These are phyloP conservation scores for Plasmodium coatneyi DNA, from an alignment of 169 alveolate species.

Conservation along the genomic window DNA sequence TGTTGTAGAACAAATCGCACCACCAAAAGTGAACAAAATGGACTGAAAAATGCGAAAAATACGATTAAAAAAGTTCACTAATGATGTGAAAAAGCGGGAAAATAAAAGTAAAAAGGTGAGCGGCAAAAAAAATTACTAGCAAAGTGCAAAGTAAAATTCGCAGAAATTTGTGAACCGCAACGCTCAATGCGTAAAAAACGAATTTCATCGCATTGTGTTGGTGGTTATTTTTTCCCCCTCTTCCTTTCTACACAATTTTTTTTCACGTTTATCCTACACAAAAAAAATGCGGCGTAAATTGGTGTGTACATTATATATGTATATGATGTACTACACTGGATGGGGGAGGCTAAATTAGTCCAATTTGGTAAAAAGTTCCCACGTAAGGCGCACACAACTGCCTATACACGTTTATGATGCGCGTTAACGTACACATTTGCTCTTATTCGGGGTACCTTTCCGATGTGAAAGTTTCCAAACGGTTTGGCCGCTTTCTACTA, in stretches of 20 bases:
- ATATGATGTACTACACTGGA: background rate
- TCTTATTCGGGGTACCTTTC: background rate
- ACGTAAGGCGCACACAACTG: background rate
- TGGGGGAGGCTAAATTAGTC: background rate
- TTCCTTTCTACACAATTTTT: background rate
- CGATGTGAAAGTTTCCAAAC: background rate
- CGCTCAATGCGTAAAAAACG: background rate
- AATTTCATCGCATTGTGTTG: background rate
- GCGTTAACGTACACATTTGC: background rate
- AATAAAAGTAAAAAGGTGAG: slow-evolving; percentile 1
- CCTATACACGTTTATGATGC: background rate
- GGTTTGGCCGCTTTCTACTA: background rate
- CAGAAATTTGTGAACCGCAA: background rate
- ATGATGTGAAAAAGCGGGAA: slow-evolving; percentile 13
- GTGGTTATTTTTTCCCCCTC: background rate
- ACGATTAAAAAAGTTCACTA: slow-evolving; percentile 4
- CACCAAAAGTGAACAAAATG: background rate
- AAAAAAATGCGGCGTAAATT: background rate
- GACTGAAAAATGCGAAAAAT: slow-evolving; percentile 12
- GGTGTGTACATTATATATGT: background rate
- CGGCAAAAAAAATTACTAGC: background rate
- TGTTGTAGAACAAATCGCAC: background rate
- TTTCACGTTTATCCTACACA: background rate
- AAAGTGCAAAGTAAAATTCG: background rate
- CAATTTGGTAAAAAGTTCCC: background rate